A percentile compares a stretch with the other conserved stretches of the same genome.
Evolutionary conservation across 495 filamentous ascomycete species (phyloP).

Genomic region (Penicillium silybi): DNA sequence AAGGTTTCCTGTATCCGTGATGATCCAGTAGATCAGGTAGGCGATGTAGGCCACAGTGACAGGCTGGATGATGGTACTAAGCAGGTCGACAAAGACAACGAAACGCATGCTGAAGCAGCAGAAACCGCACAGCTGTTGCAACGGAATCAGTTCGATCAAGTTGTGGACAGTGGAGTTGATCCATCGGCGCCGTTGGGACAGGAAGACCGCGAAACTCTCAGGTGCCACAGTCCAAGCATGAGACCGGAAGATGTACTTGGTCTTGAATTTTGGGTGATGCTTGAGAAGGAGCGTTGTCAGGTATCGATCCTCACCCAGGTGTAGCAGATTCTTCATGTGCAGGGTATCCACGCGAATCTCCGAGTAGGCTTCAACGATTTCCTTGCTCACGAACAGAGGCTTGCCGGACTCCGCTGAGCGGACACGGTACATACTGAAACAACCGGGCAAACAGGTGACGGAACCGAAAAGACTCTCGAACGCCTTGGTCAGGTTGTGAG

Average conservation of each 20-base stretch:
- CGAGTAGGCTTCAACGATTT: conserved; percentile 80
- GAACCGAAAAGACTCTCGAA: conserved; percentile 97
- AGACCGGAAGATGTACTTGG: conserved; percentile 89
- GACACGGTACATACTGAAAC: conserved; percentile 98
- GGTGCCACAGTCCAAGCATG: conserved; percentile 96
- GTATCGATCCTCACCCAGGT: conserved; percentile 89
- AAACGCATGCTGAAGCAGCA: conserved; percentile 99
- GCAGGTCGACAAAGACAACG: conserved; percentile 89
- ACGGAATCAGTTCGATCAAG: conserved; percentile 87
- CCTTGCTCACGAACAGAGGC: conserved; percentile 89
- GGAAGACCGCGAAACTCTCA: conserved; percentile 87
- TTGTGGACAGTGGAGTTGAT: conserved; percentile 99
- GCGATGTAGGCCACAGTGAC: conserved; percentile 88
- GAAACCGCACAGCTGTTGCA: conserved; percentile 95
- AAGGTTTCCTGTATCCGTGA: conserved; percentile 54
- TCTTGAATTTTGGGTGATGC: conserved; percentile 89
- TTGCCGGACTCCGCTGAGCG: conserved; percentile 91
- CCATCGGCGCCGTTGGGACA: conserved; percentile 98
- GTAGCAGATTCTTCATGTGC: conserved; percentile 97
- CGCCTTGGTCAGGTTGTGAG: conserved; percentile 96
- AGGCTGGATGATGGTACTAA: conserved; percentile 88
- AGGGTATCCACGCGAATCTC: conserved; percentile 95
- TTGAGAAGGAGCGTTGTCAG: conserved; percentile 93
- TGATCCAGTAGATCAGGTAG: conserved; percentile 79
- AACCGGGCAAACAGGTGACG: conserved; percentile 95